phyloP scores from a whole-genome alignment of 2,329 filamentous ascomycete genomes.

The Calonectria pseudoreteaudii region DNA sequence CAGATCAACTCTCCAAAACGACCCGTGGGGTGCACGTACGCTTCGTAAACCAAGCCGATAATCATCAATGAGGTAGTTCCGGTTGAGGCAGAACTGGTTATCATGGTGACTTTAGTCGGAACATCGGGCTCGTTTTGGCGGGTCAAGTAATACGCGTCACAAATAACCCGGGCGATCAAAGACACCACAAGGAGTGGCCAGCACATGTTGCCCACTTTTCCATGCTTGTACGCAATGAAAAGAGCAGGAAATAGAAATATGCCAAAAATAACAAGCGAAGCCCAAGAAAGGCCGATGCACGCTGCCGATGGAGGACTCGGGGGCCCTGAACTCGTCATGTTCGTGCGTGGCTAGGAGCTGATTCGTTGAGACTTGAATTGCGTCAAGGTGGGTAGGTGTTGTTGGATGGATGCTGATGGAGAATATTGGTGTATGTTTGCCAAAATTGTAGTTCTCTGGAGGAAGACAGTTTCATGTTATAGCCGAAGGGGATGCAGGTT shows the following conservation, averaged over 20 bases:
- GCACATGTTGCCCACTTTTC: constrained; percentile 45
- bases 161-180: constrained; percentile 33
- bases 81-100: constrained; percentile 3
- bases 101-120: neutral
- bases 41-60: constrained; percentile 22
- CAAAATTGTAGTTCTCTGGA: neutral
- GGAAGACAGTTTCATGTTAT: neutral
- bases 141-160: constrained; percentile 1
- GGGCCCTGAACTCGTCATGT: neutral
- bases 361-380: neutral
- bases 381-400: neutral
- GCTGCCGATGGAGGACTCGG: neutral
- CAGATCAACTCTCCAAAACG: neutral
- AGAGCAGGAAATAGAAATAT: neutral
- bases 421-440: neutral
- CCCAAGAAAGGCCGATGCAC: neutral
- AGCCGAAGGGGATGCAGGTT: neutral
- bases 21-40: neutral
- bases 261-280: neutral
- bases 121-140: constrained; percentile 12
- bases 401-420: neutral
- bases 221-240: constrained; percentile 36
- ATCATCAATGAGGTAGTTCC: constrained; percentile 7
- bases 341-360: neutral
- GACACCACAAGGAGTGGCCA: constrained; percentile 42